Evolutionary conservation across 2,329 filamentous ascomycete species (phyloP).

Genomic region (Colletotrichum lentis): DNA sequence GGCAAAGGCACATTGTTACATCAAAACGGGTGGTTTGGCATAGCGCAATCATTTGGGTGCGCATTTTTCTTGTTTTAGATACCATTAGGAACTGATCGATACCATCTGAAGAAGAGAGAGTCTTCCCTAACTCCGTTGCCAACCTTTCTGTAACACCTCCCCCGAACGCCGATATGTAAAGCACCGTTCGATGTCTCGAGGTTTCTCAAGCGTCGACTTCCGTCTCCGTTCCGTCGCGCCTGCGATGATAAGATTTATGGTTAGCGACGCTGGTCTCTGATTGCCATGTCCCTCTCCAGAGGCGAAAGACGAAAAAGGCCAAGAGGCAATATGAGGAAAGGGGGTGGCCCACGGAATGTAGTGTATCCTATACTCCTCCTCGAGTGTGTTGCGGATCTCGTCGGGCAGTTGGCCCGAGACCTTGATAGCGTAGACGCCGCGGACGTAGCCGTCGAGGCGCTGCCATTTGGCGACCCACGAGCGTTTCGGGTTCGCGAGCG

Average conservation of each 20-base stretch:
- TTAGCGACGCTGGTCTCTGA: constrained; percentile 12
- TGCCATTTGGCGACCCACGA: constrained; percentile 99
- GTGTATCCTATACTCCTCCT: constrained; percentile 69
- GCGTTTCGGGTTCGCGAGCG: constrained; percentile 79
- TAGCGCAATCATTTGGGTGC: not conserved
- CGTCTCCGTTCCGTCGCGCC: constrained; percentile 64
- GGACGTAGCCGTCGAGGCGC: constrained; percentile 85
- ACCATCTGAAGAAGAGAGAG: constrained; percentile 22
- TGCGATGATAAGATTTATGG: constrained; percentile 41
- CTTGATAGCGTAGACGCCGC: constrained; percentile 92
- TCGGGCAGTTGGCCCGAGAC: constrained; percentile 83
- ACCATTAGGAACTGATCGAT: constrained; percentile 41
- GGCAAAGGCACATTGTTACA: constrained; percentile 5
- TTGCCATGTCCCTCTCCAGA: not conserved
- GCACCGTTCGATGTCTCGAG: constrained; percentile 17
- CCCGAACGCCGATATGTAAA: constrained; percentile 45
- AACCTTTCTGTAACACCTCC: constrained; percentile 15
- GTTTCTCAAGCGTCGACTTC: constrained; percentile 54
- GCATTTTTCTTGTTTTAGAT: constrained; percentile 41
- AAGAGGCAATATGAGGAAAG: not conserved
- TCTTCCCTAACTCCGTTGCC: constrained; percentile 32
- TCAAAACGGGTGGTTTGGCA: not conserved
- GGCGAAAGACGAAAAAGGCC: not conserved
- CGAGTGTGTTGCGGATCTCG: constrained; percentile 67
- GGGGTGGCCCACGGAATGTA: constrained; percentile 69